A percentile compares a stretch with the other conserved stretches of the same genome.
phyloP scores from a whole-genome alignment of 495 filamentous ascomycete species.

The Aspergillus olivimuriae region DNA sequence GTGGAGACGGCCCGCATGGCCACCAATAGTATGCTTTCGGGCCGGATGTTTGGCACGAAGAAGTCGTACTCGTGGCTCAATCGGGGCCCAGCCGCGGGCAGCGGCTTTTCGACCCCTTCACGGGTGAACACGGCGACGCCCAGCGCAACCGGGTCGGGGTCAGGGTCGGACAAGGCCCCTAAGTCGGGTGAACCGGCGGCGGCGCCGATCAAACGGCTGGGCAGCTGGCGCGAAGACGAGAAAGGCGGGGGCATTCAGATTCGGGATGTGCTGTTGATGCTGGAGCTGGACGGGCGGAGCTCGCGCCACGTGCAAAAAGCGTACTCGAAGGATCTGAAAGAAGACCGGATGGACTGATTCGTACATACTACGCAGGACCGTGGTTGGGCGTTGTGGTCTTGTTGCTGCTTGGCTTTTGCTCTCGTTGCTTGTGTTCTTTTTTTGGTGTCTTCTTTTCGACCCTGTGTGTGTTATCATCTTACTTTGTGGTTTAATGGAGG shows the following conservation, averaged over 20 bases:
- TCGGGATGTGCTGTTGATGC: constrained; percentile 44
- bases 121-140: constrained; percentile 32
- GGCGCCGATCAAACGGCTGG: constrained; percentile 29
- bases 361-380: constrained; percentile 21
- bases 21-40: constrained; percentile 39
- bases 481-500: neutral
- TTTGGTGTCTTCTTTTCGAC: neutral
- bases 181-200: constrained; percentile 24
- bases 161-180: constrained; percentile 27
- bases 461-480: neutral
- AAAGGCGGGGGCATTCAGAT: constrained; percentile 44
- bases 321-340: constrained; percentile 39
- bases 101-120: constrained; percentile 36
- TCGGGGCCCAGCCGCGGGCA: constrained; percentile 25
- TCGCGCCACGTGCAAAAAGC: constrained; percentile 40
- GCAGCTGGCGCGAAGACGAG: constrained; percentile 44
- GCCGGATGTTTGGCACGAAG: constrained; percentile 38
- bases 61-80: constrained; percentile 45
- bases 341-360: constrained; percentile 31
- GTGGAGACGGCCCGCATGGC: constrained; percentile 43
- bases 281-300: constrained; percentile 43
- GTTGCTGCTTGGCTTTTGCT: constrained; percentile 5
- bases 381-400: constrained; percentile 20
- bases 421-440: neutral
- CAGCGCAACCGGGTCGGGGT: no score